Evolutionary conservation across 805 yeast genomes (phyloP).

Genomic region (Brettanomyces anomalus): DNA sequence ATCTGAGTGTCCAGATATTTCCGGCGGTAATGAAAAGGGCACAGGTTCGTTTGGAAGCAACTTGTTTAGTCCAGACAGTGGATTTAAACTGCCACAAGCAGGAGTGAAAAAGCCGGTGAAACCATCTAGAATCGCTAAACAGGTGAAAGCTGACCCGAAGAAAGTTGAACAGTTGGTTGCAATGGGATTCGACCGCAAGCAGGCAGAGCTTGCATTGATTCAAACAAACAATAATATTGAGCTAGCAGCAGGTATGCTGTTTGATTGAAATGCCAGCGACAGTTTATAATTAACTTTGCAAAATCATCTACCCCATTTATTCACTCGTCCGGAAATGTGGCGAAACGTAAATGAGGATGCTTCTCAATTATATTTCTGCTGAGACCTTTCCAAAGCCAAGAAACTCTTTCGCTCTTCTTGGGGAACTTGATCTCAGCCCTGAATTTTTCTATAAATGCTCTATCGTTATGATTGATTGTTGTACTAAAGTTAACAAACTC

Average conservation of each 20-base stretch:
- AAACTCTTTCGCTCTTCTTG: constrained; percentile 30
- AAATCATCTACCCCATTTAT: too few relatives aligned
- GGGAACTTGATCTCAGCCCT: constrained; percentile 55
- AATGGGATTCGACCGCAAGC: constrained; percentile 62
- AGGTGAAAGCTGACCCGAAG: constrained; percentile 8
- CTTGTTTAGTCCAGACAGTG: not conserved
- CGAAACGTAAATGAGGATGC: constrained; percentile 40
- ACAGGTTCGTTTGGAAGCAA: constrained; percentile 10
- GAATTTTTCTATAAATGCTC: constrained; percentile 76
- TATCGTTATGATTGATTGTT: constrained; percentile 72
- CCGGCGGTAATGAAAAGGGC: constrained; percentile 12
- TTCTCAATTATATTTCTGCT: constrained; percentile 46
- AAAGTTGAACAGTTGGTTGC: constrained; percentile 39
- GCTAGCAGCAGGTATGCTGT: constrained; percentile 73
- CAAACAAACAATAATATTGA: constrained; percentile 74
- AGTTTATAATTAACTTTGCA: too few relatives aligned
- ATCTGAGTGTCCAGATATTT: constrained; percentile 48
- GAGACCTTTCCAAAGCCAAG: constrained; percentile 62
- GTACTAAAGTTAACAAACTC: constrained; percentile 76
- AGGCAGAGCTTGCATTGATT: constrained; percentile 57
- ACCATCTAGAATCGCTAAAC: not conserved
- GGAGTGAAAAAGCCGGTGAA: not conserved
- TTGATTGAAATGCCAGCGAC: constrained; percentile 18
- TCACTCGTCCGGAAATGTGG: constrained; percentile 7
- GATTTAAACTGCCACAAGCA: too few relatives aligned